Evolutionary conservation across 192 early-diverging fungal species (phyloP).

Genomic region (Coemansia sp.): DNA sequence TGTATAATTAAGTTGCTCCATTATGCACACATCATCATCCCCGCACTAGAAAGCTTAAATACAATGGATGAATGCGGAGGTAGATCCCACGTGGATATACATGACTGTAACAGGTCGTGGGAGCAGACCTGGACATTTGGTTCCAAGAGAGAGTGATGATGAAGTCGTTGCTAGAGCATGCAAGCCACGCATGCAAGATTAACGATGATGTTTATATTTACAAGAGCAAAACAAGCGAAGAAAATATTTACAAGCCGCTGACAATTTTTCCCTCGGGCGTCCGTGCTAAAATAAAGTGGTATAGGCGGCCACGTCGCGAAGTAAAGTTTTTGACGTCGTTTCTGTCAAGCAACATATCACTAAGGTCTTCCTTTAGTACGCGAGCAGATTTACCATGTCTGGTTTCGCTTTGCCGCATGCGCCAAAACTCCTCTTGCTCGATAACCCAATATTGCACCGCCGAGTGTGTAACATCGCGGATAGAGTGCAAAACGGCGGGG

Average conservation of each 20-base stretch:
- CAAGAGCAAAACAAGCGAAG: not conserved
- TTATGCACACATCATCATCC: not conserved
- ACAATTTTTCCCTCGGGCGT: conserved; percentile 47
- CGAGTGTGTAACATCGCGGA: conserved; percentile 41
- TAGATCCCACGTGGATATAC: not conserved
- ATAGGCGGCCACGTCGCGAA: conserved; percentile 36
- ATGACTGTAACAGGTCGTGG: not conserved
- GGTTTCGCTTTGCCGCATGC: conserved; percentile 21
- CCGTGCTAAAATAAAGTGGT: conserved; percentile 33
- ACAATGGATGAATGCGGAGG: not conserved
- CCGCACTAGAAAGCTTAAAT: not conserved
- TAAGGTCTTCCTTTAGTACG: not conserved
- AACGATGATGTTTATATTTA: not conserved
- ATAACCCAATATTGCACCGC: conserved; percentile 54
- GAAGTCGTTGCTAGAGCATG: too few species aligned
- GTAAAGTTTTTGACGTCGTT: conserved; percentile 36
- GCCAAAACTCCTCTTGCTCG: conserved; percentile 56
- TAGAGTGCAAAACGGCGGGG: conserved; percentile 49
- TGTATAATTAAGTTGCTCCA: not conserved
- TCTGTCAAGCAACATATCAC: conserved; percentile 21
- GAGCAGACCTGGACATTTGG: too few species aligned
- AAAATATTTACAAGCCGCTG: conserved; percentile 8
- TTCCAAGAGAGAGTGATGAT: too few species aligned
- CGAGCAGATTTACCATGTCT: not conserved
- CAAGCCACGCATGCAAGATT: not conserved